Evolutionary conservation across 306 rosid species (phyloP), one percentile per base, ranked within the genome.

Genomic region (Prunus davidiana): DNA sequence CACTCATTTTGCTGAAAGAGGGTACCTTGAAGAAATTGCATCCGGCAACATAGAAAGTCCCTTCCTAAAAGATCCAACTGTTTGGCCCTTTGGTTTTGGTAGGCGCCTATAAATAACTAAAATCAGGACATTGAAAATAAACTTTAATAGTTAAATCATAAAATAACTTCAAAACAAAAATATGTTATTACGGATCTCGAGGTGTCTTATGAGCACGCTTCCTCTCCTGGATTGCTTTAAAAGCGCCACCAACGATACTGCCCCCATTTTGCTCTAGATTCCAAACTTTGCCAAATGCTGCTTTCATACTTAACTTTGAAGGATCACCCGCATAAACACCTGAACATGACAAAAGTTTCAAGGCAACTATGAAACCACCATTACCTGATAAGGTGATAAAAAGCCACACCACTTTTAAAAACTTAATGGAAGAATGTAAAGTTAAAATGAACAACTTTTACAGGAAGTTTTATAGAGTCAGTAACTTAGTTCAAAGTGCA

Each of bases 261-360:
- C 97, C 97, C 46, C 99, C 97, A 76, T 80, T 95, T 83, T 92
- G 88, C 86, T 95, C 99, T 60, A 95, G 87, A 83, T 61, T 91
- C 99, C 99, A 95, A 67, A 95, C 97, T 85, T 89, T 95, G 25
- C 99, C 96, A 72, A 95, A 95, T 72, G 99, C 99, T 66, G 99
- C 99, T 82, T 92, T 92, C 99, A 95, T 92, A 71, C 99, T 95
- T 70, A 95, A 83, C 71, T 95, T 92, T 75, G 99, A 88, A 92
- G 99, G 97, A 84, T 95, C 97, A 8, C 97, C 97, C 1, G 99
- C 97, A 84, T 95, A 95, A 75, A 95, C 99, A 72, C 99, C 99
- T 95, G 81, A 47, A 69, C 6, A 82, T 47, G 76, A 76, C 77
- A 77, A 62, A 76, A 77, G 11, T 54, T 50, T 56, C 70, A 72